Conservation (phyloP, 768 basidiomycete species). For the Dentipellis fragilis region DNA sequence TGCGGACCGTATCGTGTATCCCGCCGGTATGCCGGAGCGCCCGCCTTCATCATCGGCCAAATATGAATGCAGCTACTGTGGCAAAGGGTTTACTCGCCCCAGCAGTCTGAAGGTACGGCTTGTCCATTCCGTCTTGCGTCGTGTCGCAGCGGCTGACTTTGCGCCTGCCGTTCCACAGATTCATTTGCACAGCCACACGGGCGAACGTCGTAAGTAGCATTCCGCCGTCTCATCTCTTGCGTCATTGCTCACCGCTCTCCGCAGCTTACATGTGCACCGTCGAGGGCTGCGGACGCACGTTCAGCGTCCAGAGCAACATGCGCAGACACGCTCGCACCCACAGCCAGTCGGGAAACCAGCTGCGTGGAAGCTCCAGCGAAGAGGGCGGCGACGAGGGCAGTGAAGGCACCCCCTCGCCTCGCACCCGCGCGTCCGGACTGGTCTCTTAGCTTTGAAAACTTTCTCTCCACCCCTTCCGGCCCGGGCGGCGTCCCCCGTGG, state of each 20-base stretch:
- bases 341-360: constrained; percentile 18
- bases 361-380: constrained; percentile 7
- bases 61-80: constrained; percentile 73
- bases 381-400: constrained; percentile 10
- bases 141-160: background rate
- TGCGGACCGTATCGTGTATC: background rate
- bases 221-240: constrained; percentile 2
- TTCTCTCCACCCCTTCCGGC: too few relatives aligned
- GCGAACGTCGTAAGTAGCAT: constrained; percentile 63
- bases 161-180: constrained; percentile 35
- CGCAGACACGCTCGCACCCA: constrained; percentile 76
- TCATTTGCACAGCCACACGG: constrained; percentile 77
- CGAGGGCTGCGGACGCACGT: constrained; percentile 68
- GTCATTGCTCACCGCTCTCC: constrained; percentile 2
- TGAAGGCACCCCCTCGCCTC: constrained; percentile 9
- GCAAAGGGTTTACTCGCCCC: constrained; percentile 73
- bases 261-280: constrained; percentile 69
- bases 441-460: background rate
- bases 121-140: background rate
- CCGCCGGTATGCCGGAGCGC: constrained; percentile 2
- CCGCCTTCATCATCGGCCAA: constrained; percentile 31
- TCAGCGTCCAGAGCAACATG: constrained; percentile 86
- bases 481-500: too few relatives aligned
- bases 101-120: constrained; percentile 66
- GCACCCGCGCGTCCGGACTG: background rate